Evolutionary conservation across 2,329 filamentous ascomycete species (phyloP).

Genomic region (Blumeria graminis): DNA sequence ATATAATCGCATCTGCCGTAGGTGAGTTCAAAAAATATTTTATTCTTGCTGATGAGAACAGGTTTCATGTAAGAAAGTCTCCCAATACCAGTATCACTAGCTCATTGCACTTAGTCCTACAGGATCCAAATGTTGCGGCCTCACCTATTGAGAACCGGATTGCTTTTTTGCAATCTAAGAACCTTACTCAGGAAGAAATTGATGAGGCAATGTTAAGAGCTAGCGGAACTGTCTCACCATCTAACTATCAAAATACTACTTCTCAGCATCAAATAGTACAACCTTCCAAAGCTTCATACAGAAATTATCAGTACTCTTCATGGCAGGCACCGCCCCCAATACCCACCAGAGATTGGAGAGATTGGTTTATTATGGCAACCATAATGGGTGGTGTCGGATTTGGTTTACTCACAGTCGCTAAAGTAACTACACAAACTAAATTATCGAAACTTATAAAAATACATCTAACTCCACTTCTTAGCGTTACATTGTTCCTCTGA

Average conservation of each 20-base stretch:
- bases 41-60: slow-evolving; percentile 10
- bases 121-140: slow-evolving; percentile 73
- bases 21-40: slow-evolving; percentile 12
- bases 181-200: slow-evolving; percentile 89
- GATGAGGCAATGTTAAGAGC: slow-evolving; percentile 58
- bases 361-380: slow-evolving; percentile 99
- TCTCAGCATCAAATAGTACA: slow-evolving; percentile 19
- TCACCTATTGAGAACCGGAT: slow-evolving; percentile 85
- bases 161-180: slow-evolving; percentile 86
- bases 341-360: slow-evolving; percentile 79
- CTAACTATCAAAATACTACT: slow-evolving; percentile 19
- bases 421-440: slow-evolving; percentile 26
- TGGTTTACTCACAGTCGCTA: slow-evolving; percentile 66
- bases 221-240: slow-evolving; percentile 30
- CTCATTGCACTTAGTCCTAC: slow-evolving; percentile 39
- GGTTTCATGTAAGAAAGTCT: slow-evolving; percentile 15
- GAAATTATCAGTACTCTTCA: slow-evolving; percentile 24
- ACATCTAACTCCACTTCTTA: slow-evolving; percentile 18
- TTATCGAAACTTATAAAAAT: slow-evolving; percentile 1
- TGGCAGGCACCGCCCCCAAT: slow-evolving; percentile 34
- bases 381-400: slow-evolving; percentile 77
- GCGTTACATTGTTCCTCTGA: slow-evolving; percentile 77
- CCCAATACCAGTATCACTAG: no score
- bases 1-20: slow-evolving; percentile 66
- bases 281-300: slow-evolving; percentile 19